phyloP scores from a whole-genome alignment of 352 stramenopile species.

The Phytophthora agathidicida region DNA sequence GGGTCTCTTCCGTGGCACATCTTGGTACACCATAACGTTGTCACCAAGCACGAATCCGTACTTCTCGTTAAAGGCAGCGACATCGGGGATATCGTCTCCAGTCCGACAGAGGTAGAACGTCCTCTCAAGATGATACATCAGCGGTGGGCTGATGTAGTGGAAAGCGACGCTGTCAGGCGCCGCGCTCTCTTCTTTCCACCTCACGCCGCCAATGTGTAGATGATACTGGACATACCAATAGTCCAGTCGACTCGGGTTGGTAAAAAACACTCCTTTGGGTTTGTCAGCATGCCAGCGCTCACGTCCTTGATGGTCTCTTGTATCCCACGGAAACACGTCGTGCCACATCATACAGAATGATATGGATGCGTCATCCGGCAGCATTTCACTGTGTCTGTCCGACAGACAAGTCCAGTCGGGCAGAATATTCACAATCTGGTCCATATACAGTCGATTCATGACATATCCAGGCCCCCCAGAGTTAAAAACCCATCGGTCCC shows the following conservation, averaged over 20 bases:
- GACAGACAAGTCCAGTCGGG: constrained; percentile 66
- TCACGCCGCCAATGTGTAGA: constrained; percentile 67
- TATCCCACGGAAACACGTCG: constrained; percentile 74
- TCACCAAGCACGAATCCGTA: constrained; percentile 57
- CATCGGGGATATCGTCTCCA: constrained; percentile 45
- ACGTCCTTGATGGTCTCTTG: constrained; percentile 63
- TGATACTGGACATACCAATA: constrained; percentile 85
- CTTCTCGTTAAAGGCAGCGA: constrained; percentile 62
- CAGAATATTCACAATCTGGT: constrained; percentile 67
- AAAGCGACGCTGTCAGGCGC: constrained; percentile 77
- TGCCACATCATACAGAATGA: constrained; percentile 90
- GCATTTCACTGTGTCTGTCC: constrained; percentile 68
- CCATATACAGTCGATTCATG: constrained; percentile 81
- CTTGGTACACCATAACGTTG: constrained; percentile 49
- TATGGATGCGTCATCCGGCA: constrained; percentile 81
- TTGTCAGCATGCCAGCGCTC: constrained; percentile 83
- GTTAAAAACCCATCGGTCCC: constrained; percentile 82
- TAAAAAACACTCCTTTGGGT: constrained; percentile 71
- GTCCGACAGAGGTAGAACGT: constrained; percentile 73
- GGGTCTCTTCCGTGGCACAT: constrained; percentile 29
- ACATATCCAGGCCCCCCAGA: constrained; percentile 76
- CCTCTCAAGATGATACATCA: constrained; percentile 86
- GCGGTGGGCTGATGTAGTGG: constrained; percentile 70
- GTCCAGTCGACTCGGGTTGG: constrained; percentile 50
- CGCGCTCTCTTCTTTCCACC: constrained; percentile 49